Evolutionary conservation across 108 stramenopile genomes (phyloP).

Genomic region (Cylindrotheca closterium): DNA sequence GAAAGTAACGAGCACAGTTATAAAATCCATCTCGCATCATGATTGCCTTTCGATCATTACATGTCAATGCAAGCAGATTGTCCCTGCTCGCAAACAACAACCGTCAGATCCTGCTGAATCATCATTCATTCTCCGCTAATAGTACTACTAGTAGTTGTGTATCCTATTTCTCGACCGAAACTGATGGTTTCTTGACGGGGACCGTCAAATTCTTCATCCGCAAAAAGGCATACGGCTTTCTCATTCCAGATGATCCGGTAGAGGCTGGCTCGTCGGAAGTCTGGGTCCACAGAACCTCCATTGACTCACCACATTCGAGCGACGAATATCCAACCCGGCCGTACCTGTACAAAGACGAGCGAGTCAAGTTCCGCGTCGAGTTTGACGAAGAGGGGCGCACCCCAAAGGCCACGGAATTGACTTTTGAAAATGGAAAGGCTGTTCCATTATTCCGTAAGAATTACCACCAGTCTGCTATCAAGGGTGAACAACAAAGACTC

Average conservation of each 20-base stretch:
- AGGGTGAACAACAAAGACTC: slow-evolving; percentile 14
- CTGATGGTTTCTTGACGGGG: slow-evolving; percentile 5
- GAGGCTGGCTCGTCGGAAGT: slow-evolving; percentile 3
- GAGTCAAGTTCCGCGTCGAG: slow-evolving; percentile 24
- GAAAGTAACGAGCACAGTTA: too few species aligned
- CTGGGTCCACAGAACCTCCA: slow-evolving; percentile 18
- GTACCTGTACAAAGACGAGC: slow-evolving; percentile 19
- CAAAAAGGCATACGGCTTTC: slow-evolving; percentile 27
- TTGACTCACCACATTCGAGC: slow-evolving; percentile 9
- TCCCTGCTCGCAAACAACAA: too few species aligned
- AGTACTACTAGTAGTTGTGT: too few species aligned
- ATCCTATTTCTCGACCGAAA: too few species aligned
- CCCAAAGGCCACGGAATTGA: slow-evolving; percentile 11
- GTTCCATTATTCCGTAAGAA: slow-evolving; percentile 27
- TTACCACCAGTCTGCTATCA: slow-evolving; percentile 8
- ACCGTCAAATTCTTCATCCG: slow-evolving; percentile 27
- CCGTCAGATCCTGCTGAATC: too few species aligned
- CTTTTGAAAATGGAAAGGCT: slow-evolving; percentile 18
- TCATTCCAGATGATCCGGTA: slow-evolving; percentile 20
- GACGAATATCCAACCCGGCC: slow-evolving; percentile 25
- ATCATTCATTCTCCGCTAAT: too few species aligned
- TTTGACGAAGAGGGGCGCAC: background rate
- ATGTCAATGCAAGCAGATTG: too few species aligned
- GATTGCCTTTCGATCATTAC: too few species aligned
- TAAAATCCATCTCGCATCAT: too few species aligned